Evolutionary conservation across 768 basidiomycete genomes (phyloP), one percentile per base, ranked within the genome.

Genomic region (Podaxis mareebaensis): DNA sequence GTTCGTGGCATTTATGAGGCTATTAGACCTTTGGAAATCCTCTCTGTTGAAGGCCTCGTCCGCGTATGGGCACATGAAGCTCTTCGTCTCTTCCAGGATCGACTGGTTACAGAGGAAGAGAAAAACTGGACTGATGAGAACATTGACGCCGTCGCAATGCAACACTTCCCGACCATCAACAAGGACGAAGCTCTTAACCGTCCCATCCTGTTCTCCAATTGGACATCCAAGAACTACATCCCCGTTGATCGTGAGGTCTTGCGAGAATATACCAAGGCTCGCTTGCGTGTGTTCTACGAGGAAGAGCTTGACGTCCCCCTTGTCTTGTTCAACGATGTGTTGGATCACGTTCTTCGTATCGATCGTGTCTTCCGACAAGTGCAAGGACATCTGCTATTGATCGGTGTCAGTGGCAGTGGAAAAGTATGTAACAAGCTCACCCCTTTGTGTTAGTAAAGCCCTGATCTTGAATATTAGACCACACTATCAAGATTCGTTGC

Each of bases 31-130:
- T 78, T 99, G 58, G 97, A 99, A 75, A 87, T 88, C n/a, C 80
- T 99, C 30, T 88, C 93, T 5, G 89, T 96, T 6, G 96, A 99
- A 70, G 97, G 97, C 11, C 85, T 99, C 54, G 95, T 99, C 30
- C 87, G 97, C 20, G 85, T 99, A 2, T 99, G 97, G 97, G 96
- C 95, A 1, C 97, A 99, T 72, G 97, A 99, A 74, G 97, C 93
- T 7, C 78, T 99, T 12, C 93, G 97, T 30, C 85, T 99, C 49
- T 99, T 99, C 85, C 95, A 97, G 75, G 97, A 99, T 78, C 90
- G 97, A 69, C 83, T 99, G 15, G 96, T 99, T 42, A 85, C 88
- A 2, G 95, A 97, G 69, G 92, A 92, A 58, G 97, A 99, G 78
- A 90, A 90, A 70, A 80, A 77, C 0, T 99, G 97, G 97, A 99